Evolutionary conservation across 2,329 filamentous ascomycete genomes (phyloP).

Genomic region (Blumeria graminis): DNA sequence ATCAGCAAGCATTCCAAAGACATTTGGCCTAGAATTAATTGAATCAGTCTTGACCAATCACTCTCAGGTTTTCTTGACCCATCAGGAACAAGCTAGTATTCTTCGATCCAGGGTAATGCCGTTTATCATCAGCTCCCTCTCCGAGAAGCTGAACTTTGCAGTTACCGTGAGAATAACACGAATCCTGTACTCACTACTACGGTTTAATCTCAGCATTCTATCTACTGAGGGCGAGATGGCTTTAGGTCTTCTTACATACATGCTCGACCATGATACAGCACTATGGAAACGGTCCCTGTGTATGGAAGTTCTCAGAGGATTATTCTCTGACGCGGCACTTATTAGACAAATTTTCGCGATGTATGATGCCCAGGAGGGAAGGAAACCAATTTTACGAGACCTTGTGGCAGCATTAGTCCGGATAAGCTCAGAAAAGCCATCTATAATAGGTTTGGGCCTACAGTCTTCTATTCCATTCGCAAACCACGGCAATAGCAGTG

Average conservation of each 20-base stretch:
- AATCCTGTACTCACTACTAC: slow-evolving; percentile 60
- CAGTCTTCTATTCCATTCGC: slow-evolving; percentile 64
- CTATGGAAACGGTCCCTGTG: slow-evolving; percentile 75
- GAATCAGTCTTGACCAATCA: slow-evolving; percentile 78
- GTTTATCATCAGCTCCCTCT: slow-evolving; percentile 52
- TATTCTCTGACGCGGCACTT: slow-evolving; percentile 61
- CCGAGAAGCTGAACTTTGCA: slow-evolving; percentile 56
- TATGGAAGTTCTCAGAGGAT: slow-evolving; percentile 70
- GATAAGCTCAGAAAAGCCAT: slow-evolving; percentile 72
- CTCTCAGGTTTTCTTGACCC: slow-evolving; percentile 50
- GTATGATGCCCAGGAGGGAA: slow-evolving; percentile 50
- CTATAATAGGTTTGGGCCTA: slow-evolving; percentile 65
- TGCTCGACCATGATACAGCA: slow-evolving; percentile 65
- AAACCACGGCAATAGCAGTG: slow-evolving; percentile 28
- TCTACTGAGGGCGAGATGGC: slow-evolving; percentile 62
- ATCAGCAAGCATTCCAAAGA: slow-evolving; percentile 53
- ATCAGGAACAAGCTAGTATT: slow-evolving; percentile 60
- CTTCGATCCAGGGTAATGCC: slow-evolving; percentile 61
- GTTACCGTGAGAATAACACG: slow-evolving; percentile 62
- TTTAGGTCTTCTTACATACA: slow-evolving; percentile 56
- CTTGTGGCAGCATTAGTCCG: slow-evolving; percentile 78
- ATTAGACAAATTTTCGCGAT: slow-evolving; percentile 57
- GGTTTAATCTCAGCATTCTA: slow-evolving; percentile 51
- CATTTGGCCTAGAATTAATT: slow-evolving; percentile 74
- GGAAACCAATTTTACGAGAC: slow-evolving; percentile 56